Base-by-base conservation (phyloP, 2,329 filamentous ascomycete genomes). In the Myriosclerotinia curreyana region DNA sequence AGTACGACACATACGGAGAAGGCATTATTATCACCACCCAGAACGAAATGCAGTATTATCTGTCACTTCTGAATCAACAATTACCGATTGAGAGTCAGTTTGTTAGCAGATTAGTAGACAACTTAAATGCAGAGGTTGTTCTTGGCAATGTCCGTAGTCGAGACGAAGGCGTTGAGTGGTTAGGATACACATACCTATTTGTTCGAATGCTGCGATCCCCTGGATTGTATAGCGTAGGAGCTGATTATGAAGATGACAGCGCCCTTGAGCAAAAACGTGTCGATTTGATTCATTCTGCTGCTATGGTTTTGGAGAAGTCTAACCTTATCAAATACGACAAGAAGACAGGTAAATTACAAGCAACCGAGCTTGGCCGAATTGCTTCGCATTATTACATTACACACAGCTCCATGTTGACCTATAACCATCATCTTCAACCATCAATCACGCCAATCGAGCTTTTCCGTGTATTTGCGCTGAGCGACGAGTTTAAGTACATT, bases 371-470 rank as follows among this genome's bases (percentile, higher is more conserved):
- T 62, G 95, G 96, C 60, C 88, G 95, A 50, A 96, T 99, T 70
- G 90, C 96, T 7, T 98, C 94, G 17, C 95, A 99, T 76, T 99
- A 99, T 80, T 99, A 99, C 80, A 97, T 99, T 73, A 95, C 92
- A 0, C 87, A 96, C 76, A 91, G 86, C 70, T 98, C 94, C 17
- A 99, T 99, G 95, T 84, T 94, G 70, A 97, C 91, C 1, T 99
- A 99, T 80, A 96, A 96, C 75, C 91, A 90, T 74, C 89, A 98
- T 69, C 91, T 99, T 55, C 93, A 97, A 74, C 92, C 94, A 17
- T 92, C 89, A 14, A 95, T 97, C 71, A 92, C 90, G 34, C 91
- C 91, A 7, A 96, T 99, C 68, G 95, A 99, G 77, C 84, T 99
- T 50, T 98, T 99, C 86, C 88, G 96, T 50, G 88, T 99, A 36